A percentile compares a stretch with the other conserved stretches of the same genome.
Conservation (phyloP, 805 yeast species). For the Myxozyma sirexii region DNA sequence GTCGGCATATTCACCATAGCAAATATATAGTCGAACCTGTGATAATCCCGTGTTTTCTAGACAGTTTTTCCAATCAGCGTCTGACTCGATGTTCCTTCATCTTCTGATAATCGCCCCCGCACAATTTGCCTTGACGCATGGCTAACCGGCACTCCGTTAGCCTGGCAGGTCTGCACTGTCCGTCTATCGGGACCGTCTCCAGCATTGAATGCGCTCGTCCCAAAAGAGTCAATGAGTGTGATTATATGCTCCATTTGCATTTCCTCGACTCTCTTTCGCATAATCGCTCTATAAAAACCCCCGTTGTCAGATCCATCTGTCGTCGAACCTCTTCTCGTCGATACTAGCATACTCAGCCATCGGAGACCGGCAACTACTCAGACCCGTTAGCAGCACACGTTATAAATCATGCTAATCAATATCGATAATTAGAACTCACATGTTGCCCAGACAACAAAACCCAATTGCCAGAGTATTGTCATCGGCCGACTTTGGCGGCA, state of each 20-base stretch:
- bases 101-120: slow-evolving; percentile 38
- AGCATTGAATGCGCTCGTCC: slow-evolving; percentile 80
- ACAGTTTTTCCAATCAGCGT: slow-evolving; percentile 40
- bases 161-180: slow-evolving; percentile 65
- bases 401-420: too few relatives aligned
- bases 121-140: slow-evolving; percentile 75
- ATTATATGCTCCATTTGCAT: slow-evolving; percentile 11
- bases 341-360: slow-evolving; percentile 88
- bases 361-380: slow-evolving; percentile 61
- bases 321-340: too few relatives aligned
- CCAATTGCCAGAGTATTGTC: slow-evolving; percentile 62
- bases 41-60: slow-evolving; percentile 45
- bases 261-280: slow-evolving; percentile 20
- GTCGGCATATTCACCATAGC: too few relatives aligned
- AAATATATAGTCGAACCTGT: slow-evolving; percentile 57
- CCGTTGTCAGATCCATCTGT: too few relatives aligned
- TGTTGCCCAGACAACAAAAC: slow-evolving; percentile 88
- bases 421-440: slow-evolving; percentile 51
- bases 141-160: slow-evolving; percentile 71
- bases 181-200: slow-evolving; percentile 85
- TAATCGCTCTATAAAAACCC: slow-evolving; percentile 7
- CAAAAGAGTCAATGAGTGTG: slow-evolving; percentile 72
- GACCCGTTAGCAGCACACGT: neutral
- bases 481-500: neutral
- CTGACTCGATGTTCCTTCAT: too few relatives aligned